Conservation (phyloP, 345 rosid species). For the Euphorbia tirucalli region DNA sequence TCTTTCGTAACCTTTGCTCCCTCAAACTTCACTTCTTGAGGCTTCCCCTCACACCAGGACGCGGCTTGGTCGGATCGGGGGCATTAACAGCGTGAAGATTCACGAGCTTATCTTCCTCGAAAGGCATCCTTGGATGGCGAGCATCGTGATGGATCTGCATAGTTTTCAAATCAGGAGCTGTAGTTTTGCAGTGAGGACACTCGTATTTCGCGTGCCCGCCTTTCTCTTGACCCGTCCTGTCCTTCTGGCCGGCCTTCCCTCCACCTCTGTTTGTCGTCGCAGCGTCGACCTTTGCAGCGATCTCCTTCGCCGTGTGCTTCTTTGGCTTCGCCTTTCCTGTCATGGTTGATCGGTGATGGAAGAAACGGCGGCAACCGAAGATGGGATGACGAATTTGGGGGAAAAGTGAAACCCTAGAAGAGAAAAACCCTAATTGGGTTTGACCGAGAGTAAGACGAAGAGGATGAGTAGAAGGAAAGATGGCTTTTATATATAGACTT, state of each 20-base stretch:
- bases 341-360: slow-evolving; percentile 28
- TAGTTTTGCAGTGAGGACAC: slow-evolving; percentile 86
- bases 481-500: not conserved
- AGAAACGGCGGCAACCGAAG: not conserved
- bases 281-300: slow-evolving; percentile 79
- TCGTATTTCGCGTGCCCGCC: slow-evolving; percentile 94
- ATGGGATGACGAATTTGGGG: not conserved
- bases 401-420: not conserved
- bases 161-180: slow-evolving; percentile 70
- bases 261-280: slow-evolving; percentile 93
- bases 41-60: slow-evolving; percentile 50
- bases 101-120: slow-evolving; percentile 58
- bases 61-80: slow-evolving; percentile 20
- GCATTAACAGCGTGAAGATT: slow-evolving; percentile 49
- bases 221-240: slow-evolving; percentile 62
- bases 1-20: not conserved
- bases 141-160: slow-evolving; percentile 98
- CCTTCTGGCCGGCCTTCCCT: slow-evolving; percentile 79
- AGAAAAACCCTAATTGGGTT: not conserved
- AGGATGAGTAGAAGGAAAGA: not conserved
- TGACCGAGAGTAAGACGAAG: not conserved
- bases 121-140: slow-evolving; percentile 75
- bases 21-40: slow-evolving; percentile 36
- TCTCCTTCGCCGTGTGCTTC: slow-evolving; percentile 99
- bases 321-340: slow-evolving; percentile 98